These are phyloP conservation scores for Cryptococcus amylolentus DNA, from an alignment of 1,284 basidiomycete genomes.

Conservation along the genomic window DNA sequence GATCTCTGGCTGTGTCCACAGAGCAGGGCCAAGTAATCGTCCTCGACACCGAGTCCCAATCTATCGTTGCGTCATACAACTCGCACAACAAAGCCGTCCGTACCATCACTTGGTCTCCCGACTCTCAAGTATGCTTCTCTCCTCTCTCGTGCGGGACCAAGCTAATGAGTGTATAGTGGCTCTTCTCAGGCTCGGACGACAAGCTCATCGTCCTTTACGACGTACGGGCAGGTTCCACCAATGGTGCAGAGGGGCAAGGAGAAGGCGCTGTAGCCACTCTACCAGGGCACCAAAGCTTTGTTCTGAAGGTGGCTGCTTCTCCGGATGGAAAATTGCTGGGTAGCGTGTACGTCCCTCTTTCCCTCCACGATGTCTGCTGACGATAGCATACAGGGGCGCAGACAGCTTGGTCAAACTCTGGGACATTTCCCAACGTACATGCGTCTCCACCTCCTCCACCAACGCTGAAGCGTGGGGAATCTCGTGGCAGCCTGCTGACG, in stretches of 20 bases:
- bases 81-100: constrained; percentile 83
- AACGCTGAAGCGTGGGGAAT: constrained; percentile 80
- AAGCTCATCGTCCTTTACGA: constrained; percentile 81
- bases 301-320: constrained; percentile 70
- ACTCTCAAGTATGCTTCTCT: constrained; percentile 57
- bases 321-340: constrained; percentile 71
- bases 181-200: constrained; percentile 82
- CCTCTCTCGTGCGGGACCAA: background rate
- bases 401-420: constrained; percentile 83
- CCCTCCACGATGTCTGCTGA: background rate
- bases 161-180: constrained; percentile 54
- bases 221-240: constrained; percentile 54
- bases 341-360: constrained; percentile 62
- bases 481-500: constrained; percentile 68
- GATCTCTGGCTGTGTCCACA: constrained; percentile 68
- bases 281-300: constrained; percentile 81
- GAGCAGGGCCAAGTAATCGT: constrained; percentile 78
- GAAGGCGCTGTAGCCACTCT: constrained; percentile 74
- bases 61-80: constrained; percentile 65
- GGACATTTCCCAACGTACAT: constrained; percentile 72
- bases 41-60: constrained; percentile 66
- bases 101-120: constrained; percentile 75
- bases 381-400: constrained; percentile 48
- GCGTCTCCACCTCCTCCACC: constrained; percentile 72
- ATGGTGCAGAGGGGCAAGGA: constrained; percentile 52